Evolutionary conservation across 768 basidiomycete species (phyloP), one percentile per base, ranked within the genome.

Genomic region (Termitomyces sp.): DNA sequence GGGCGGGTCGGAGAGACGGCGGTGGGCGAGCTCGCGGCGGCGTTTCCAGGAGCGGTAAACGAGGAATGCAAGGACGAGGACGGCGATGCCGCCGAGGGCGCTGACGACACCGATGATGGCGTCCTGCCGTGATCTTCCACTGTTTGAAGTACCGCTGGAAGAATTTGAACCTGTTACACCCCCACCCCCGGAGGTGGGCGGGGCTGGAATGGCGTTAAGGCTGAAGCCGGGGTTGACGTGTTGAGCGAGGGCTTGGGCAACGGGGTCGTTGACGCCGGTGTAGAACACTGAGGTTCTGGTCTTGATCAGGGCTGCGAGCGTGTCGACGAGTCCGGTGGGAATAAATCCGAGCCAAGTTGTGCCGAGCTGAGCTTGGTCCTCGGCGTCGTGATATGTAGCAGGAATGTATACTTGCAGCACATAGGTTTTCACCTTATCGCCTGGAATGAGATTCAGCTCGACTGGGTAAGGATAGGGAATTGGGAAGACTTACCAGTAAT

Each of bases 81-180:
- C 66, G 0, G 91, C 85, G 52, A 94, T 79, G 5, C 81, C 89
- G 12, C 93, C 93, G 18, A 96, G 79, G 2, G 88, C 84, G 38
- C 81, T 84, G 58, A 93, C 89, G 3, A 96, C 92, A 20, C 94
- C 94, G 57, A 97, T 94, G 65, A 96, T 94, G 23, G 91, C 91
- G 60, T 95, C 84, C 64, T 89, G 81, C 12, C 91, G 79, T 15
- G 77, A 73, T 62, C 80, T 82, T 52, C 72, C 71, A 20, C 57
- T 61, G 36, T 59, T 57, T n/a, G 67, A 64, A 15, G 73, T 67
- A 23, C 65, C 68, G 27, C 62, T 70, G 1, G 66, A 61, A 13
- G 61, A 59, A 13, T 60, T 63, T 20, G 49, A 50, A 35, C 58
- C 61, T 13, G 55, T 54, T 25, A 57, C 60, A 35, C 78, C 73